Percentiles rank a stretch among this genome's conserved stretches.
These are phyloP conservation scores for Taphrina pruni DNA, from an alignment of 1,139 yeast genomes.

Conservation along the genomic window DNA sequence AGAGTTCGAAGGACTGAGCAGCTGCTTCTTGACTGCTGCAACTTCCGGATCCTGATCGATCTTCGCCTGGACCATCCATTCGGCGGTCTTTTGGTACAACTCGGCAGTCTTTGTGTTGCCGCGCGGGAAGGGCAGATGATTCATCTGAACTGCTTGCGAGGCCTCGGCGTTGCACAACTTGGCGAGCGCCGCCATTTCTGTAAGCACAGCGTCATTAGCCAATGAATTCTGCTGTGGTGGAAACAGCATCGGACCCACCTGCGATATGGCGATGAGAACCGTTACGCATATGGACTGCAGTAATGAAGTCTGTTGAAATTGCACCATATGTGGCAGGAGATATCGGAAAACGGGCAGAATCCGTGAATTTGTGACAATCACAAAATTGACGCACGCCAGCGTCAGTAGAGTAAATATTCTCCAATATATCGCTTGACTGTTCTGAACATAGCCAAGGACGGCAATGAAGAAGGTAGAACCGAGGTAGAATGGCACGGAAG, in stretches of 20 bases:
- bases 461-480: constrained; percentile 46
- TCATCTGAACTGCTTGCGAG: constrained; percentile 26
- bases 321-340: constrained; percentile 32
- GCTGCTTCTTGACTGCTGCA: constrained; percentile 8
- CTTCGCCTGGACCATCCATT: constrained; percentile 35
- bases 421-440: constrained; percentile 48
- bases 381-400: constrained; percentile 47
- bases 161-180: constrained; percentile 17
- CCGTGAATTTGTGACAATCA: constrained; percentile 47
- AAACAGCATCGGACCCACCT: constrained; percentile 43
- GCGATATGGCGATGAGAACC: constrained; percentile 43
- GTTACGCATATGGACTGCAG: constrained; percentile 41
- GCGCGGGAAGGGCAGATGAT: constrained; percentile 18
- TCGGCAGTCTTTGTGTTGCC: constrained; percentile 18
- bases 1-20: constrained; percentile 9
- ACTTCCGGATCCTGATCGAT: constrained; percentile 33
- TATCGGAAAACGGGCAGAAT: constrained; percentile 32
- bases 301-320: constrained; percentile 43
- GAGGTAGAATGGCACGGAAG: constrained; percentile 46
- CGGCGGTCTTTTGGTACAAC: constrained; percentile 20
- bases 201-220: background rate
- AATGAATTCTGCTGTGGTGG: constrained; percentile 25
- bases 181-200: constrained; percentile 16
- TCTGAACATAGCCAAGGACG: constrained; percentile 46
- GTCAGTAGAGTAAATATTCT: constrained; percentile 46